phyloP scores from a whole-genome alignment of 768 basidiomycete genomes.

The Lactarius hatsudake region DNA sequence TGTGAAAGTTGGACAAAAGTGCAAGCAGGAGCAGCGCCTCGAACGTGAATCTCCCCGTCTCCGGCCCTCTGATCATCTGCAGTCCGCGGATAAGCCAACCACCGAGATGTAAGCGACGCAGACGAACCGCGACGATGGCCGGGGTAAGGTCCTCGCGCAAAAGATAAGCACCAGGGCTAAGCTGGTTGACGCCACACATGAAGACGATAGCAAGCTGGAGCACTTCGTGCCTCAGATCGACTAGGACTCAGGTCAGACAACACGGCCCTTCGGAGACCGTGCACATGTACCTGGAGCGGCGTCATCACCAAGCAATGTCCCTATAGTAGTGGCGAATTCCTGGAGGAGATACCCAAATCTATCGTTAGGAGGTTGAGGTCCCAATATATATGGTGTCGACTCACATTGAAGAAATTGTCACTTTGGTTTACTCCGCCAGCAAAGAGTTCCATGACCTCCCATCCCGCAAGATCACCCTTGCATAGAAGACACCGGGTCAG shows the following conservation, averaged over 20 bases:
- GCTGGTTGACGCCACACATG: conserved; percentile 55
- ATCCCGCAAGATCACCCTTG: conserved; percentile 57
- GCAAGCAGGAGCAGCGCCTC: conserved; percentile 60
- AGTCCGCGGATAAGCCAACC: neutral
- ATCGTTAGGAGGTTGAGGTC: neutral
- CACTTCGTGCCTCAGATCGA: conserved; percentile 46
- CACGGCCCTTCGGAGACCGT: neutral
- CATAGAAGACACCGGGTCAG: conserved; percentile 47
- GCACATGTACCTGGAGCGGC: conserved; percentile 43
- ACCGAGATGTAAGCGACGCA: neutral
- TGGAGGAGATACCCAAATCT: conserved; percentile 28
- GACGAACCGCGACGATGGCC: conserved; percentile 46
- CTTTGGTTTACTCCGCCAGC: conserved; percentile 58
- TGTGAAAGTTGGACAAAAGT: conserved; percentile 68
- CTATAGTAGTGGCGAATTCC: conserved; percentile 50
- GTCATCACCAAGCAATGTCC: conserved; percentile 45
- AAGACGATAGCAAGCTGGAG: conserved; percentile 58
- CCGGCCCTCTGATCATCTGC: conserved; percentile 55
- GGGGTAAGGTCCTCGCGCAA: conserved; percentile 61
- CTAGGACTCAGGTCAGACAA: conserved; percentile 38
- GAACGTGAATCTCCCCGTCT: conserved; percentile 55
- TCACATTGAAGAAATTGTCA: conserved; percentile 56
- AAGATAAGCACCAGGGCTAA: conserved; percentile 72
- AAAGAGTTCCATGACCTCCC: conserved; percentile 71
- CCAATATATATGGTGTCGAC: conserved; percentile 24